phyloP scores from a whole-genome alignment of 2,329 filamentous ascomycete genomes.

The Ophiostoma pallidulum region DNA sequence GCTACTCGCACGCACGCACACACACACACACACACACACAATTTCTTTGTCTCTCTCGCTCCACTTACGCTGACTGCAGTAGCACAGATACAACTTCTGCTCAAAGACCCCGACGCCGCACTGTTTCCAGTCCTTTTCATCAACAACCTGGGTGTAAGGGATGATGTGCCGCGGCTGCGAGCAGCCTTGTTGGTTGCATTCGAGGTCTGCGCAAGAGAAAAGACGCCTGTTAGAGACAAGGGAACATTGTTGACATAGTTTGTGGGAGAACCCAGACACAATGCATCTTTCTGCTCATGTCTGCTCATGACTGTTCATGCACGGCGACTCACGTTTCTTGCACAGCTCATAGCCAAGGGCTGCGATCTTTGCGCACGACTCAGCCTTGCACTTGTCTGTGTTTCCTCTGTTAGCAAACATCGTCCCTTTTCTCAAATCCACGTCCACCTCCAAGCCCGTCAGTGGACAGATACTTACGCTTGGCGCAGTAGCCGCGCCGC shows the following conservation, averaged over 20 bases:
- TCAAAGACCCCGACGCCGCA: constrained; percentile 12
- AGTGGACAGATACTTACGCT: background rate
- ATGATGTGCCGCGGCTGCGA: background rate
- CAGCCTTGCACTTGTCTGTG: constrained; percentile 7
- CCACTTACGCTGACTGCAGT: constrained; percentile 10
- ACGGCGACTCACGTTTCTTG: constrained; percentile 9
- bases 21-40: too few species aligned
- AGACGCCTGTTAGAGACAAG: too few species aligned
- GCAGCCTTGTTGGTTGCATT: constrained; percentile 8
- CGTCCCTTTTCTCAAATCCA: too few species aligned
- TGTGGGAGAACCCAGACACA: too few species aligned
- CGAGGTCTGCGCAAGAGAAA: constrained; percentile 8
- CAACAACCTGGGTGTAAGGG: background rate
- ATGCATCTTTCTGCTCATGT: too few species aligned
- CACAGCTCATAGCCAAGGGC: constrained; percentile 6
- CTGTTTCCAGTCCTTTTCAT: constrained; percentile 3
- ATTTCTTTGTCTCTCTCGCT: too few species aligned
- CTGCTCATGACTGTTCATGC: too few species aligned
- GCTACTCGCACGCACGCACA: too few species aligned
- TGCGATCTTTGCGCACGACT: constrained; percentile 3
- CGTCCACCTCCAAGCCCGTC: too few species aligned
- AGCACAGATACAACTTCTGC: constrained; percentile 5
- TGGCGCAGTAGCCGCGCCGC: background rate
- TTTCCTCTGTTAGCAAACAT: background rate
- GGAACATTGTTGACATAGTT: too few species aligned